phyloP scores from a whole-genome alignment of 176 grass and related monocot species.

The Rhynchospora tenuis region DNA sequence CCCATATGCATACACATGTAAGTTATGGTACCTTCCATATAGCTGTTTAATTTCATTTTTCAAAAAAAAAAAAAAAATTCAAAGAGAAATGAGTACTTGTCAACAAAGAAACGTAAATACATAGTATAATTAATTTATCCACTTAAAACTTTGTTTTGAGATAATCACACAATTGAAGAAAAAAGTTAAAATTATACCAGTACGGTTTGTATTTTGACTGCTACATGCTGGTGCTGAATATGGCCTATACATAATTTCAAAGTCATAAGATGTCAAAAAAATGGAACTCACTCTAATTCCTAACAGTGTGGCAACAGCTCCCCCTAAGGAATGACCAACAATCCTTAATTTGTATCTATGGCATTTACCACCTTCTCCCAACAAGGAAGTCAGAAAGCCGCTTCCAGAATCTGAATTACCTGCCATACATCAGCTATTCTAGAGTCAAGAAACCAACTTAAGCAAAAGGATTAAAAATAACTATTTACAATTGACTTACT shows the following conservation, averaged over 20 bases:
- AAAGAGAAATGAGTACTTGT: slow-evolving; percentile 18
- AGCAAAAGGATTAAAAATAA: neutral
- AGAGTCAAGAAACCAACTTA: slow-evolving; percentile 18
- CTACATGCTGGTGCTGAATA: neutral
- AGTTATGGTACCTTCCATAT: slow-evolving; percentile 60
- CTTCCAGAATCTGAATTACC: slow-evolving; percentile 47
- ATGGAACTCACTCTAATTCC: slow-evolving; percentile 71
- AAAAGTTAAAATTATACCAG: neutral
- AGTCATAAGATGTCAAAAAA: slow-evolving; percentile 16
- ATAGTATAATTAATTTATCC: slow-evolving; percentile 8
- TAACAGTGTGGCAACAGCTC: slow-evolving; percentile 74
- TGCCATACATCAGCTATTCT: slow-evolving; percentile 34
- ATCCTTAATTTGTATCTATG: slow-evolving; percentile 78
- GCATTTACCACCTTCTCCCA: slow-evolving; percentile 58
- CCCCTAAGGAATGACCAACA: slow-evolving; percentile 95
- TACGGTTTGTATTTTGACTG: neutral
- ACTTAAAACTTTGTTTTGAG: neutral
- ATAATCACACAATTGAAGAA: neutral
- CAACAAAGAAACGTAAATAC: neutral
- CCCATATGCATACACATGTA: slow-evolving; percentile 97
- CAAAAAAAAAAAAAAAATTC: slow-evolving; percentile 13
- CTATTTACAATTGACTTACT: neutral
- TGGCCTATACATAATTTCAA: neutral
- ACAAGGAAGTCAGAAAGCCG: slow-evolving; percentile 66
- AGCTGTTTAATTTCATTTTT: slow-evolving; percentile 41